Conservation (phyloP, 352 stramenopile genomes). For the Phytophthora ohioensis region DNA sequence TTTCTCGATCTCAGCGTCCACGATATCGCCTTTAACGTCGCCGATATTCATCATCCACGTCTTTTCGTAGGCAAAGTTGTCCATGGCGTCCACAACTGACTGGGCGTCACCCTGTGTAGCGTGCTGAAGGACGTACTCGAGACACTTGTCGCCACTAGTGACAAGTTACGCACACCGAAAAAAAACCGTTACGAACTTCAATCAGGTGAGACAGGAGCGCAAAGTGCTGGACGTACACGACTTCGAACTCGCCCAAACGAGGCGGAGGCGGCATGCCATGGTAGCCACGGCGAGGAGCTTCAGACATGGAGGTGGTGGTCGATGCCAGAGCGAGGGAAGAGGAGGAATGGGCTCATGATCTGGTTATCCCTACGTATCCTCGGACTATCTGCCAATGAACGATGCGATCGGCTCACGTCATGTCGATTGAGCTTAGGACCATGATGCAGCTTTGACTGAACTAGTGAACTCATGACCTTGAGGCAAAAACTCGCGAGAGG, state of each 20-base stretch:
- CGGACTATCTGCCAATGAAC: conserved; percentile 17
- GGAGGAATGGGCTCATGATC: conserved; percentile 23
- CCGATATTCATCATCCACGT: conserved; percentile 53
- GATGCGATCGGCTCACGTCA: no score
- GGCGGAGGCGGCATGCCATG: conserved; percentile 36
- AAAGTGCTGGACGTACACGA: conserved; percentile 16
- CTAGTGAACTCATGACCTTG: no score
- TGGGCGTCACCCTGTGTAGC: conserved; percentile 34
- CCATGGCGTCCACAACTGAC: conserved; percentile 44
- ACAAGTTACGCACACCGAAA: conserved; percentile 16
- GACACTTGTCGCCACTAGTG: conserved; percentile 36
- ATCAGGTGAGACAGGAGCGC: conserved; percentile 4
- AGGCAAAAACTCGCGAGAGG: no score
- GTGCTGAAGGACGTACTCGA: conserved; percentile 38
- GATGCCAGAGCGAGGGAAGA: not conserved
- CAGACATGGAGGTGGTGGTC: conserved; percentile 14
- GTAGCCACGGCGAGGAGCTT: conserved; percentile 20
- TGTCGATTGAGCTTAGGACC: no score
- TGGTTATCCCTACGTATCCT: conserved; percentile 17
- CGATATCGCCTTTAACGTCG: conserved; percentile 44
- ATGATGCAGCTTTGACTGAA: no score
- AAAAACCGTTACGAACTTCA: conserved; percentile 37
- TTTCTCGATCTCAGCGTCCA: conserved; percentile 41
- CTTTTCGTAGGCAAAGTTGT: conserved; percentile 40
- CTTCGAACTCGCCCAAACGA: conserved; percentile 28